These are phyloP conservation scores for Stentor coeruleus DNA, from an alignment of 73 alveolate genomes.

Conservation along the genomic window DNA sequence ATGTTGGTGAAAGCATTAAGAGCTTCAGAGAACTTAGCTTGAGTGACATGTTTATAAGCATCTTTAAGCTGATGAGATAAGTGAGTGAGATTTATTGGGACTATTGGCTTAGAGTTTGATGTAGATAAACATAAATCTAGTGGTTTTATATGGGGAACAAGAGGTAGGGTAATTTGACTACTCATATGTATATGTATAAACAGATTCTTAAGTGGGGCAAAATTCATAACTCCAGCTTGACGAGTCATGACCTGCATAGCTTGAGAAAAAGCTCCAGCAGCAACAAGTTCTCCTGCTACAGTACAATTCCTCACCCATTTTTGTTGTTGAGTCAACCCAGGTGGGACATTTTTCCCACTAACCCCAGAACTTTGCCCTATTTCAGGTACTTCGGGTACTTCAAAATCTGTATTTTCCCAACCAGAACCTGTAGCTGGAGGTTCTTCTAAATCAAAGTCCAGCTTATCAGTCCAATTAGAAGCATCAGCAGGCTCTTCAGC, in stretches of 20 bases:
- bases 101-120: neutral
- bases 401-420: slow-evolving; percentile 25
- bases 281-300: slow-evolving; percentile 30
- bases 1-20: neutral
- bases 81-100: neutral
- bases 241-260: slow-evolving; percentile 21
- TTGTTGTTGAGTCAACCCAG: neutral
- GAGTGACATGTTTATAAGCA: slow-evolving; percentile 8
- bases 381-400: slow-evolving; percentile 11
- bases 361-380: neutral
- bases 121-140: neutral
- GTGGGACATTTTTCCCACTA: neutral
- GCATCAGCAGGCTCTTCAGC: neutral
- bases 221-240: slow-evolving; percentile 20
- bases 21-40: slow-evolving; percentile 19
- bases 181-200: neutral
- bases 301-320: slow-evolving; percentile 2
- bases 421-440: neutral
- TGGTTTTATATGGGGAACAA: slow-evolving; percentile 8
- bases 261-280: slow-evolving; percentile 20
- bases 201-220: slow-evolving; percentile 4
- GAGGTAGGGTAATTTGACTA: slow-evolving; percentile 23
- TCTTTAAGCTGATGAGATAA: slow-evolving; percentile 5
- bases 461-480: slow-evolving; percentile 10
- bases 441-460: slow-evolving; percentile 16